phyloP scores from a whole-genome alignment of 495 filamentous ascomycete genomes.

The Pseudomonodictys pantanalensis region DNA sequence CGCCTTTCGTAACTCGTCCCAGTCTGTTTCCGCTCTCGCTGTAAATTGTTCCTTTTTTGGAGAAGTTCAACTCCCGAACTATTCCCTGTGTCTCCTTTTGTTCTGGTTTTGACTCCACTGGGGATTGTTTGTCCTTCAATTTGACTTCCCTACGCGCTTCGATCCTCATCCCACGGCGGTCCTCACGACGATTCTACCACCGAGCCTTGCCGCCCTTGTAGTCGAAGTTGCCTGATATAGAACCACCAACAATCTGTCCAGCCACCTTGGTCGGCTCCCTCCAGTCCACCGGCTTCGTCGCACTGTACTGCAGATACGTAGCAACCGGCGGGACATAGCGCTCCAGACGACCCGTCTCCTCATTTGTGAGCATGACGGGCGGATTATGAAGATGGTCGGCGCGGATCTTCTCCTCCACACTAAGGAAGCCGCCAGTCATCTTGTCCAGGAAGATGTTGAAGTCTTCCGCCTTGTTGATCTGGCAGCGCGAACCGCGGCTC shows the following conservation, averaged over 20 bases:
- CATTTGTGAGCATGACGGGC: constrained; percentile 1
- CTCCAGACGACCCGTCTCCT: constrained; percentile 3
- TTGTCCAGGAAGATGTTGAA: constrained; percentile 48
- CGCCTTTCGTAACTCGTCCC: too few species aligned
- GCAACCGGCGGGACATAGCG: constrained; percentile 16
- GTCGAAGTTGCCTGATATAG: neutral
- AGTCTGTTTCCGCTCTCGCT: too few species aligned
- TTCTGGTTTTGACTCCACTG: too few species aligned
- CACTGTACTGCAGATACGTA: constrained; percentile 19
- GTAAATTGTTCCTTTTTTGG: too few species aligned
- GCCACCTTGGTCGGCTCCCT: constrained; percentile 4
- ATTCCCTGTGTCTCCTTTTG: too few species aligned
- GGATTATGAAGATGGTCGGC: constrained; percentile 23
- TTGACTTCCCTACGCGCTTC: neutral
- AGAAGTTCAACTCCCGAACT: too few species aligned
- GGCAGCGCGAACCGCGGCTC: constrained; percentile 44
- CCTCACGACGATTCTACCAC: neutral
- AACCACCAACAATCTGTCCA: neutral
- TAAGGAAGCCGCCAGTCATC: constrained; percentile 49
- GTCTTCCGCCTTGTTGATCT: constrained; percentile 38
- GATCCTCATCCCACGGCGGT: neutral
- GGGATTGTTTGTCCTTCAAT: too few species aligned
- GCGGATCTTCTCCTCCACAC: constrained; percentile 18
- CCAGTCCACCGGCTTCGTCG: constrained; percentile 25
- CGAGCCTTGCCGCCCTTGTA: neutral